Conservation (phyloP, 2,329 filamentous ascomycete species). For the Neonectria hederae region DNA sequence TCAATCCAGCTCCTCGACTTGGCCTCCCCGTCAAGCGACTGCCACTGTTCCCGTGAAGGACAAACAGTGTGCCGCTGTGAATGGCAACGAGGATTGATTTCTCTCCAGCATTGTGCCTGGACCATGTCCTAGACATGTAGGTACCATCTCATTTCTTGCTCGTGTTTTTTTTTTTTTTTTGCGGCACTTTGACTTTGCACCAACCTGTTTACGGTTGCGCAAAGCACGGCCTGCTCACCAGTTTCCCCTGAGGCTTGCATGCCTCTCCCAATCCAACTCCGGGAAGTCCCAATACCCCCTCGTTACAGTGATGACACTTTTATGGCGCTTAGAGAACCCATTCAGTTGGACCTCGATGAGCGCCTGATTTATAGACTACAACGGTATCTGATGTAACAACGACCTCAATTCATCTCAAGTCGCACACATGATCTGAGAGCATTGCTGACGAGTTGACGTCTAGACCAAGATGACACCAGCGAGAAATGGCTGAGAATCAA, state of each 20-base stretch:
- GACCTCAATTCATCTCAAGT: slow-evolving; percentile 18
- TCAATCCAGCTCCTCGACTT: slow-evolving; percentile 26
- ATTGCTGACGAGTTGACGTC: slow-evolving; percentile 28
- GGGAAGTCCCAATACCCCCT: slow-evolving; percentile 29
- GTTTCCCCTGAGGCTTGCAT: slow-evolving; percentile 5
- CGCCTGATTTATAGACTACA: slow-evolving; percentile 85
- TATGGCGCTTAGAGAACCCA: slow-evolving; percentile 67
- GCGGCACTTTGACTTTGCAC: slow-evolving; percentile 1
- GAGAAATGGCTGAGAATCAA: slow-evolving; percentile 55
- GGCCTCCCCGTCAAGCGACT: slow-evolving; percentile 31
- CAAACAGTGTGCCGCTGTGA: slow-evolving; percentile 35
- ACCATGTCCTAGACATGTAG: slow-evolving; percentile 47
- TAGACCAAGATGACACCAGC: slow-evolving; percentile 59
- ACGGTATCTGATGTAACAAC: slow-evolving; percentile 85
- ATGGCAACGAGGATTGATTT: slow-evolving; percentile 40
- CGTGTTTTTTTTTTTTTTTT: slow-evolving; percentile 7
- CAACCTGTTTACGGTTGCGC: background rate
- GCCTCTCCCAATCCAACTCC: background rate
- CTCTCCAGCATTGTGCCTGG: slow-evolving; percentile 38
- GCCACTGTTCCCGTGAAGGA: slow-evolving; percentile 32
- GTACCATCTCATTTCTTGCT: slow-evolving; percentile 22
- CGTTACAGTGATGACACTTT: slow-evolving; percentile 69
- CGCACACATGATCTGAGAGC: background rate
- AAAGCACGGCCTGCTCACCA: background rate
- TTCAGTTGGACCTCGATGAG: slow-evolving; percentile 69